Percentiles rank a stretch among this genome's conserved stretches.
These are phyloP conservation scores for Pisolithus marmoratus DNA, from an alignment of 768 basidiomycete species.

Conservation along the genomic window DNA sequence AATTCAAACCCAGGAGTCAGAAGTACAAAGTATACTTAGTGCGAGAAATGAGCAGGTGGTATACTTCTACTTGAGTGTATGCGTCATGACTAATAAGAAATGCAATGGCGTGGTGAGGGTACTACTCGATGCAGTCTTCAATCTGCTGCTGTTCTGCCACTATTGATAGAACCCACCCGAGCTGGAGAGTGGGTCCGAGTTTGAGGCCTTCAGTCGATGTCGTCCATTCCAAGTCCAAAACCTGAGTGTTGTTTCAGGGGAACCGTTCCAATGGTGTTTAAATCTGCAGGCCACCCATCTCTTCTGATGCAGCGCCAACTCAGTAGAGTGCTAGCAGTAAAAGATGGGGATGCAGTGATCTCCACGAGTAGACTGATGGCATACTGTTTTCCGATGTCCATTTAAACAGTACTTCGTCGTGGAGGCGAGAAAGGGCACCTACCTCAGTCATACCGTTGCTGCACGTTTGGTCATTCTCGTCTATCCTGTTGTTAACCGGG, in stretches of 20 bases:
- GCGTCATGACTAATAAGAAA: too few relatives aligned
- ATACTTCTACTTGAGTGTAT: too few relatives aligned
- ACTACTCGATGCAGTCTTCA: too few relatives aligned
- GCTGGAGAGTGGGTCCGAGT: too few relatives aligned
- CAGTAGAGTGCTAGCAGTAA: conserved; percentile 27
- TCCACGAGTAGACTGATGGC: conserved; percentile 28
- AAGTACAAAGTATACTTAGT: too few relatives aligned
- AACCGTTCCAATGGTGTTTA: conserved; percentile 12
- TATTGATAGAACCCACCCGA: too few relatives aligned
- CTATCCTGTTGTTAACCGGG: conserved; percentile 23
- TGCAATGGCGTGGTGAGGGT: too few relatives aligned
- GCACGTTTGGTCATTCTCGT: conserved; percentile 13
- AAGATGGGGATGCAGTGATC: conserved; percentile 30
- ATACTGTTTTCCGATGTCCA: conserved; percentile 12
- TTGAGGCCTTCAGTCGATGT: conserved; percentile 17
- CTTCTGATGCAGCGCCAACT: conserved; percentile 29
- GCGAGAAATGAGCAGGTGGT: too few relatives aligned
- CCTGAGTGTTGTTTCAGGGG: conserved; percentile 7
- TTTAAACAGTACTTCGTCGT: conserved; percentile 16
- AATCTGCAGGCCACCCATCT: conserved; percentile 18
- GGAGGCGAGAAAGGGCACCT: conserved; percentile 14
- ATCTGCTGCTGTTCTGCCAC: too few relatives aligned
- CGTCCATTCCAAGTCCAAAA: conserved; percentile 13
- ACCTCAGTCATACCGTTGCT: conserved; percentile 31
- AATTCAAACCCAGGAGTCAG: too few relatives aligned